phyloP scores from a whole-genome alignment of 306 rosid genomes.

The Dalbergia oliveri region DNA sequence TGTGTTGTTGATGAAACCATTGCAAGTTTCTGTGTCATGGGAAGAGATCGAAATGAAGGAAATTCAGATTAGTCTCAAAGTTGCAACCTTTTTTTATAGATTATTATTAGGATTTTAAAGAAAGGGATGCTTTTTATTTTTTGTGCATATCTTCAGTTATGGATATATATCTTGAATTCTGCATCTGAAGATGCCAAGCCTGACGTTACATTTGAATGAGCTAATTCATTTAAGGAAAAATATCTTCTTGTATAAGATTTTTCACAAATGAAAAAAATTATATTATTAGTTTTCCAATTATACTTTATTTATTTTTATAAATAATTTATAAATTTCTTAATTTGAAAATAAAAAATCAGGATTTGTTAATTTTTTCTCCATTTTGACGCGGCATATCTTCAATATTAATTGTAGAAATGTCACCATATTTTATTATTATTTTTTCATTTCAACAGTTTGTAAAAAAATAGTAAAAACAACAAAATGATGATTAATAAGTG shows the following conservation, averaged over 20 bases:
- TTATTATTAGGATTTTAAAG: too few relatives aligned
- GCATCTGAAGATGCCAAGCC: neutral
- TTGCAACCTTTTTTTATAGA: neutral
- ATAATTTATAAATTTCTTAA: too few relatives aligned
- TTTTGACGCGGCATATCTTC: too few relatives aligned
- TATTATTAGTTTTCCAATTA: neutral
- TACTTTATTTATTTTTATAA: too few relatives aligned
- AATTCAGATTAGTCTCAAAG: neutral
- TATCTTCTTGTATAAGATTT: too few relatives aligned
- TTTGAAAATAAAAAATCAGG: too few relatives aligned
- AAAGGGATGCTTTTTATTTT: neutral
- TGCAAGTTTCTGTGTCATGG: conserved; percentile 6
- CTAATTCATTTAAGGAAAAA: too few relatives aligned
- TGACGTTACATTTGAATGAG: neutral
- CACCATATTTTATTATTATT: too few relatives aligned
- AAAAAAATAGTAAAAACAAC: neutral
- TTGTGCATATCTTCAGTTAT: neutral
- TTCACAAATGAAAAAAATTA: neutral
- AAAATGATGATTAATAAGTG: too few relatives aligned
- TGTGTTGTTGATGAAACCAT: conserved; percentile 16
- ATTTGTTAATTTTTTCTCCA: too few relatives aligned
- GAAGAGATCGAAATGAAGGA: neutral
- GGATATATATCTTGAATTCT: neutral
- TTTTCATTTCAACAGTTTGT: too few relatives aligned
- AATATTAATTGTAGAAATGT: neutral